Base-by-base conservation (phyloP, 352 stramenopile species). In the Phytophthora lateralis region DNA sequence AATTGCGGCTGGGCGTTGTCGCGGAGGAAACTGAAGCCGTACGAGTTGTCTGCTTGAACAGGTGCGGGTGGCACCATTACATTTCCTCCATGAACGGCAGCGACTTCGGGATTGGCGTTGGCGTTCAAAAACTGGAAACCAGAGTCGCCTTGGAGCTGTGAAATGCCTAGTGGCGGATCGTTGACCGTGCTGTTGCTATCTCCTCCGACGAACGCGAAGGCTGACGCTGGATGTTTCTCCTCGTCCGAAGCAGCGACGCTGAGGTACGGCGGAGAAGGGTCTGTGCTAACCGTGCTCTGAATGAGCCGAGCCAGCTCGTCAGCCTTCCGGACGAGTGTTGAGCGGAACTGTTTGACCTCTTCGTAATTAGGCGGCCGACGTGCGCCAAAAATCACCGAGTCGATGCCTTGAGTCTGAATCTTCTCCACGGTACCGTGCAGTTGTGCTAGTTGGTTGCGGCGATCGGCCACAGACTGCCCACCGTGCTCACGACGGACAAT, bases 331-430 rank as follows among this genome's bases (percentile, higher is more conserved):
- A 93, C 84, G 2, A 93, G 69, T 24, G 78, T 78, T 35, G 75
- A 91, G n/a, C 84, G 74, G 39, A 89, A 77, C 44, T 82, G 73
- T 39, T 86, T 85, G 15, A 93, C 76, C 43, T 88, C 78, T 20
- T 91, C 84, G 29, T 79, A 84, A 56, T 93, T 91, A 20, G 76
- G 24, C 12, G 84, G 82, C 6, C 74, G 80, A 32, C 80, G 80
- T 6, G 83, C 74, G 0, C 82, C 84, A 7, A 93, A 73, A 63
- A 93, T 93, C n/a, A 93, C 82, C 2, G 82, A 70, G 46, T 93
- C 84, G 26, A 93, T 90, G 41, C 82, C 82, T 58, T 91, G 75
- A 10, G 84, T 93, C 67, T 90, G 79, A 39, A 93, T 91, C 44
- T 86, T 86, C 61, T 93, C 84, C 46, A 93, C 75, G 17, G 71